These are phyloP conservation scores for Nakataea oryzae DNA, from an alignment of 2,329 filamentous ascomycete species.

Conservation along the genomic window DNA sequence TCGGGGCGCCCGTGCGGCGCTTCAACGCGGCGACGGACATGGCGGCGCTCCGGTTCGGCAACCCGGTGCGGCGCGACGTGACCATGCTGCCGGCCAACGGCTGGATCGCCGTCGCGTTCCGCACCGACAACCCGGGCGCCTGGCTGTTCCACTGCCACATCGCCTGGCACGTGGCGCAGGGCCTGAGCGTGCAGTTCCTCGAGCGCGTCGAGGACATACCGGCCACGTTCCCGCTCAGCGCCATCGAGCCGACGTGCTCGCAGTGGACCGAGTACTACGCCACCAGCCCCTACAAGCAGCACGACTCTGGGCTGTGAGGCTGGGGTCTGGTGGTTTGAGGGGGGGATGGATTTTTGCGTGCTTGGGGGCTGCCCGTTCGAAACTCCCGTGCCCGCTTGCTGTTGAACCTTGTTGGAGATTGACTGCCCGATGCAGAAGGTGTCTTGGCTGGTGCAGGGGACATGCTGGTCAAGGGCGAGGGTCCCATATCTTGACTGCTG, in stretches of 20 bases:
- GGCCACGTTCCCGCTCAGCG: neutral
- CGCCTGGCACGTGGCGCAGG: constrained; percentile 34
- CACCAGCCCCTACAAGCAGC: constrained; percentile 4
- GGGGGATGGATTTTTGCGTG: neutral
- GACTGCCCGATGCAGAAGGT: neutral
- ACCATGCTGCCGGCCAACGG: constrained; percentile 28
- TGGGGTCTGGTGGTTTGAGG: neutral
- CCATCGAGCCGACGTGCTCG: constrained; percentile 8
- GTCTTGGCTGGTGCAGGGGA: neutral
- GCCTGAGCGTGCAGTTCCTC: constrained; percentile 38
- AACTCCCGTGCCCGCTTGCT: neutral
- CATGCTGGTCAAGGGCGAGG: too few relatives aligned
- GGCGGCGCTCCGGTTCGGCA: constrained; percentile 18
- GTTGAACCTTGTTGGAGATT: neutral
- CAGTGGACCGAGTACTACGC: constrained; percentile 10
- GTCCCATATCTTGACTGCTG: neutral
- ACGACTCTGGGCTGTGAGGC: constrained; percentile 8
- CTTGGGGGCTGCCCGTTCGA: neutral
- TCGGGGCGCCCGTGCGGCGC: constrained; percentile 1
- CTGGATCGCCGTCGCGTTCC: constrained; percentile 33
- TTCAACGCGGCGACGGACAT: constrained; percentile 12
- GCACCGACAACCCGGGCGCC: constrained; percentile 35
- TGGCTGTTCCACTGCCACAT: constrained; percentile 37
- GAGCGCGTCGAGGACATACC: constrained; percentile 15
- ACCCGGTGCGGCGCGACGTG: constrained; percentile 33